Conservation (phyloP, 192 early-diverging fungal genomes). For the Entomortierella beljakovae region DNA sequence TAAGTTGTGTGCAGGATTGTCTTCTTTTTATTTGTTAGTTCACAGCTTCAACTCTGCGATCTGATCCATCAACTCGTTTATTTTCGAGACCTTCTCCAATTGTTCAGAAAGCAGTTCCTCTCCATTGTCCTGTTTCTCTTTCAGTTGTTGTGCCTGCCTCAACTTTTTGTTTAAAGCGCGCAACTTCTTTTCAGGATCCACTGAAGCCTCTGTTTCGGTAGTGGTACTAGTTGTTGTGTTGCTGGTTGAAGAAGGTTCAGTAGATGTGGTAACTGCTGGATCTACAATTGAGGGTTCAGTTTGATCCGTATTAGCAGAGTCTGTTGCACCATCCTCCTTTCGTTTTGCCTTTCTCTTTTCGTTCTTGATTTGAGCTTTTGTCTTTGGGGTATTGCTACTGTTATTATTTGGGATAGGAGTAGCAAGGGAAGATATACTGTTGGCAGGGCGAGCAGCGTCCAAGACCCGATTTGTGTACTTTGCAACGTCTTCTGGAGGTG, state of each 20-base stretch:
- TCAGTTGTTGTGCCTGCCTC: constrained; percentile 71
- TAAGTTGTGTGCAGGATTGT: not conserved
- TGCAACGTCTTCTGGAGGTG: constrained; percentile 71
- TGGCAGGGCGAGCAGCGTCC: constrained; percentile 25
- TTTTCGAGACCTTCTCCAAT: constrained; percentile 68
- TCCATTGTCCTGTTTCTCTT: constrained; percentile 62
- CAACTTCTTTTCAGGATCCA: constrained; percentile 61
- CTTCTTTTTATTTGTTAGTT: not conserved
- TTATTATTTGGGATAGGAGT: not conserved
- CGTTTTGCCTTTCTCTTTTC: constrained; percentile 60
- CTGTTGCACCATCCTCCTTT: constrained; percentile 37
- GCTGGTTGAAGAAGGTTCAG: not conserved
- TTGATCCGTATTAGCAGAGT: constrained; percentile 18
- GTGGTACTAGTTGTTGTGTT: not conserved
- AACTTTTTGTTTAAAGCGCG: constrained; percentile 78
- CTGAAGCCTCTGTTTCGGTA: not conserved
- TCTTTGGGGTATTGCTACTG: constrained; percentile 26
- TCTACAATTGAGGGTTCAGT: not conserved
- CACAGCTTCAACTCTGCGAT: constrained; percentile 29
- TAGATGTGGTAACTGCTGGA: not conserved
- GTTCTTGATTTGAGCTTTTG: constrained; percentile 63
- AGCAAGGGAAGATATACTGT: not conserved
- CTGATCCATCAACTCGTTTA: constrained; percentile 53
- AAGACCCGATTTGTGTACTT: constrained; percentile 73
- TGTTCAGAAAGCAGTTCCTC: constrained; percentile 67